Conservation (phyloP, 1,284 basidiomycete genomes). For the Puccinia coronata region DNA sequence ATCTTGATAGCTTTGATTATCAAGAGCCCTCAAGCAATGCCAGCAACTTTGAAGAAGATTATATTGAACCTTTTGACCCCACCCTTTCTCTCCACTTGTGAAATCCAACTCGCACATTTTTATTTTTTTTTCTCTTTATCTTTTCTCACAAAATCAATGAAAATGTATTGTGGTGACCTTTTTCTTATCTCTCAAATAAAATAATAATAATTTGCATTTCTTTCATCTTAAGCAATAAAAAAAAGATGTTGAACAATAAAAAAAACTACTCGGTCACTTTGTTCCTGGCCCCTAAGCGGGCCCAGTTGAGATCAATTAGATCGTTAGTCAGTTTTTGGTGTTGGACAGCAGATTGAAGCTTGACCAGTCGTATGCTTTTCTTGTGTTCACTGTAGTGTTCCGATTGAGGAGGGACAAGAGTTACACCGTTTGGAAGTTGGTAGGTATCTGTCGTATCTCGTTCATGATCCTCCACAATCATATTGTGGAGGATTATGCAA, state of each 20-base stretch:
- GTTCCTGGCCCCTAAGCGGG: background rate
- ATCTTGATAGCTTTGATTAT: background rate
- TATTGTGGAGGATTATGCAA: no score
- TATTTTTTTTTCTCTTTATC: background rate
- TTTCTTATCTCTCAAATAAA: background rate
- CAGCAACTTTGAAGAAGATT: background rate
- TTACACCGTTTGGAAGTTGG: background rate
- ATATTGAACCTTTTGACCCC: background rate
- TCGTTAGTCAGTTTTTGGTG: background rate
- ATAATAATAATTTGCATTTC: background rate
- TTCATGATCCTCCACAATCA: constrained; percentile 10
- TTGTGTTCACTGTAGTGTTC: background rate
- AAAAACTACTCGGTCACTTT: background rate
- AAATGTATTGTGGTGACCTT: background rate
- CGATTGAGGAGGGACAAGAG: background rate
- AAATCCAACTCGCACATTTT: no score
- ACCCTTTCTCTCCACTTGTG: background rate
- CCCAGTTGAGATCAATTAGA: constrained; percentile 7
- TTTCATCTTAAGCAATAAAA: background rate
- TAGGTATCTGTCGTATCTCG: background rate
- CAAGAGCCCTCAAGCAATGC: background rate
- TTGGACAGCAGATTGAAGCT: background rate
- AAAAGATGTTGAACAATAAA: background rate
- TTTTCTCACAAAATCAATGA: background rate
- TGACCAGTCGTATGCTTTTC: background rate